Evolutionary conservation across 73 alveolate genomes (phyloP), one percentile per base, ranked within the genome.

Genomic region (Paramecium pentaurelia): DNA sequence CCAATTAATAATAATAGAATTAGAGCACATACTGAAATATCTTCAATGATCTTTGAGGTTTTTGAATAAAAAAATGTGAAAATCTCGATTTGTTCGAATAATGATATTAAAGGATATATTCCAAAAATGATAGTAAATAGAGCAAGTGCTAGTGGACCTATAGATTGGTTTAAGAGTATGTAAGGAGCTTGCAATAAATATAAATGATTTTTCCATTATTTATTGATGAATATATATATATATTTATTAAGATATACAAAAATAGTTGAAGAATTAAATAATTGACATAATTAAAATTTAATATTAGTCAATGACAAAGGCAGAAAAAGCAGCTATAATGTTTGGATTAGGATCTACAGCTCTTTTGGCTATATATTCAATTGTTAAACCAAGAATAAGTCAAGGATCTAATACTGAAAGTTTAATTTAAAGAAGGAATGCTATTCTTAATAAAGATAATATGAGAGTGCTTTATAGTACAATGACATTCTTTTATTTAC

Each of bases 401-500:
- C 8, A 40, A 25, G 54, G 47, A 45, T 10, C 20, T 47, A 45
- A 80, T 11, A 28, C 47, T 18, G 58, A 80, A 27, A 28, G 37
- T 25, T 27, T 80, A 27, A 42, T 80, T 18, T 9, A 80, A 27
- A 80, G 91, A 80, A 80, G 91, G 27, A 42, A 80, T 20, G 77
- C 11, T 20, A 80, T 80, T 27, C 45, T 89, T 16, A 71, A 70
- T 42, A 64, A 89, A 7, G 91, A 89, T 4, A 89, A 68, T 47
- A 71, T 89, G 92, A 89, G 91, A 89, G 92, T 89, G 10, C 42
- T 89, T 27, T 89, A 89, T 71, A 60, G 89, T 60, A 54, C 94
- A 9, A 89, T 89, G 94, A 89, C 92, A 28, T 89, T 89, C 84
- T 89, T 89, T 86, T 89, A 89, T 83, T 89, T 89, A 30, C 59